These are phyloP conservation scores for Candida buenavistaensis DNA, from an alignment of 1,139 yeast species.

Conservation along the genomic window DNA sequence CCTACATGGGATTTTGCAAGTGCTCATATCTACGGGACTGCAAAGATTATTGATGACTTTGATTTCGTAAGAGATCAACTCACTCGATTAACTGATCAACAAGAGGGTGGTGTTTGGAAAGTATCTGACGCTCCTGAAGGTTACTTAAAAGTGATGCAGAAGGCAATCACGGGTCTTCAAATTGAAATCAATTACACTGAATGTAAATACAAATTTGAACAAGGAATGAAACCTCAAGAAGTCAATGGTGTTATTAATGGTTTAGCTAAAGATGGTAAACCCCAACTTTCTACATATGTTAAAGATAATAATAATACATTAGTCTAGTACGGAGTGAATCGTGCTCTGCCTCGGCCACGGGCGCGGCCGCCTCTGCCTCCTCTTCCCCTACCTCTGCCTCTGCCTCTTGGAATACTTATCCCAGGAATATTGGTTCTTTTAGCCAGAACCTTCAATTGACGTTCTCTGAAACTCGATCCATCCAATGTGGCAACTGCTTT, in stretches of 20 bases:
- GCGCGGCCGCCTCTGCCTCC: constrained; percentile 27
- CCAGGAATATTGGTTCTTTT: constrained; percentile 85
- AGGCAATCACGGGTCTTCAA: constrained; percentile 60
- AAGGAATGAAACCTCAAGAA: constrained; percentile 45
- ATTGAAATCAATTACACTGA: constrained; percentile 52
- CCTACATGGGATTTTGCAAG: constrained; percentile 75
- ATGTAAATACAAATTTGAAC: constrained; percentile 65
- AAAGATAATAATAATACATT: too few relatives aligned
- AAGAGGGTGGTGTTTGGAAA: constrained; percentile 54
- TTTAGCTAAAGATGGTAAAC: constrained; percentile 27
- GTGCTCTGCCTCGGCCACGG: too few relatives aligned
- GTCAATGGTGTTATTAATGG: constrained; percentile 56
- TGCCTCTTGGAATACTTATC: constrained; percentile 42
- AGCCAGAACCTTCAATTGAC: constrained; percentile 68
- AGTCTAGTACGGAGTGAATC: too few relatives aligned
- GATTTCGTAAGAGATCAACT: constrained; percentile 51
- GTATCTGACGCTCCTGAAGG: constrained; percentile 59
- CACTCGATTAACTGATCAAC: constrained; percentile 45
- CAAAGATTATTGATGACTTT: constrained; percentile 47
- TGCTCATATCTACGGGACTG: constrained; percentile 59
- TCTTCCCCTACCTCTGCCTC: constrained; percentile 21
- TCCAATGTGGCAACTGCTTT: constrained; percentile 64
- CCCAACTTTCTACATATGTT: constrained; percentile 24
- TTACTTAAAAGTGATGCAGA: constrained; percentile 45
- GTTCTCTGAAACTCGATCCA: constrained; percentile 65